Evolutionary conservation across 805 yeast genomes (phyloP).

Genomic region (Candida railenensis): DNA sequence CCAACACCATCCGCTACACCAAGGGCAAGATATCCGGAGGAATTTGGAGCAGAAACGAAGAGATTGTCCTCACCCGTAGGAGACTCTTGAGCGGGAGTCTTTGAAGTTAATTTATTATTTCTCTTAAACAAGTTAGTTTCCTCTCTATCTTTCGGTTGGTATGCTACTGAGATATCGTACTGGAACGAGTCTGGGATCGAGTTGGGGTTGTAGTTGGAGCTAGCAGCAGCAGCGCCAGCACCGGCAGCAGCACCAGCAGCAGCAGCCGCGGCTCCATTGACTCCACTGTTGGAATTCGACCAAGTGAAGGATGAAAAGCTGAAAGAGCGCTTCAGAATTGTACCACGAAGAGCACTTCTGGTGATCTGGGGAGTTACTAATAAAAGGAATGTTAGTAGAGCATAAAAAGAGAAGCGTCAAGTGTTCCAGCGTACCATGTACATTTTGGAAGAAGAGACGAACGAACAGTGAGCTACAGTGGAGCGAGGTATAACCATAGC

Average conservation of each 20-base stretch:
- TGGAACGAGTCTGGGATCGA: conserved; percentile 24
- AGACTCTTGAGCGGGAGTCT: conserved; percentile 41
- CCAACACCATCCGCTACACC: conserved; percentile 98
- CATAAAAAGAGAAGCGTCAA: no score
- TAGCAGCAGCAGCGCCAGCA: conserved; percentile 12
- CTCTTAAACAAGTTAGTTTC: conserved; percentile 46
- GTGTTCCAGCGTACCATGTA: no score
- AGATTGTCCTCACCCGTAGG: conserved; percentile 80
- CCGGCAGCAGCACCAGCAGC: conserved; percentile 18
- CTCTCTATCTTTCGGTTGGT: conserved; percentile 67
- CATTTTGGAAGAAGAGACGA: background rate
- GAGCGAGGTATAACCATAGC: no score
- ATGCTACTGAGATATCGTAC: conserved; percentile 66
- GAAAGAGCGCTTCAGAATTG: conserved; percentile 14
- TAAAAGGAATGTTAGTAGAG: background rate
- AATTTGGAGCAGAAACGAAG: conserved; percentile 45
- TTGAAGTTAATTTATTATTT: conserved; percentile 15
- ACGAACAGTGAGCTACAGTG: background rate
- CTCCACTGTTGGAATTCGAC: conserved; percentile 10
- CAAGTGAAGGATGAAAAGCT: conserved; percentile 21
- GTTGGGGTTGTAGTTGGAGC: conserved; percentile 12
- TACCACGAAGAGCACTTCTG: conserved; percentile 8
- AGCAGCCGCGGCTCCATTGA: conserved; percentile 13
- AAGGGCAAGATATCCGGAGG: conserved; percentile 46
- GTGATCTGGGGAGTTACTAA: conserved; percentile 3